phyloP scores from a whole-genome alignment of 2,329 filamentous ascomycete genomes.

The Spiromastix sp. region DNA sequence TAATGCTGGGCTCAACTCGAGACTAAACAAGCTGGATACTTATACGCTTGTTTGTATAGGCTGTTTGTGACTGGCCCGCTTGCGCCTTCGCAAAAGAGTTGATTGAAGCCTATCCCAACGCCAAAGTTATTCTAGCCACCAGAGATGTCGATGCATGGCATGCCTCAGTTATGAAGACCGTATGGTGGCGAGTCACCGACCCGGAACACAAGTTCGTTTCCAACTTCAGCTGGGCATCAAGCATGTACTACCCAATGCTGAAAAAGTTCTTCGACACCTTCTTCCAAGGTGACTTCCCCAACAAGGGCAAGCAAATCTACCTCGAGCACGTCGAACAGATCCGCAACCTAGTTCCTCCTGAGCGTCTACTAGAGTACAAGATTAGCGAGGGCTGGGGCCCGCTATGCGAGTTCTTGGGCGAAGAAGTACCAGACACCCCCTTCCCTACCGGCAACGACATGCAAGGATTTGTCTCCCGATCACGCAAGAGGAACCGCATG shows the following conservation, averaged over 20 bases:
- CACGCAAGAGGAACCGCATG: slow-evolving; percentile 42
- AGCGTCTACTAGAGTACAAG: slow-evolving; percentile 44
- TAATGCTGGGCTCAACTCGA: slow-evolving; percentile 40
- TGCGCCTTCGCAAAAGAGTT: slow-evolving; percentile 59
- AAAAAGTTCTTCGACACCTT: neutral
- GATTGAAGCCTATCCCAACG: slow-evolving; percentile 61
- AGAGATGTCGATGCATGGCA: slow-evolving; percentile 58
- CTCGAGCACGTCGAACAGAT: slow-evolving; percentile 45
- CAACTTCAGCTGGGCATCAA: slow-evolving; percentile 52
- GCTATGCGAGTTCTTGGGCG: slow-evolving; percentile 45
- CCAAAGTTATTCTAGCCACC: slow-evolving; percentile 59
- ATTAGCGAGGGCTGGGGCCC: slow-evolving; percentile 46
- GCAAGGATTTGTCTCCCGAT: slow-evolving; percentile 45
- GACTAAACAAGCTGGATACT: neutral
- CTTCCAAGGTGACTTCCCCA: slow-evolving; percentile 57
- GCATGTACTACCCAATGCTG: slow-evolving; percentile 51
- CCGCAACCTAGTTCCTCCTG: slow-evolving; percentile 36
- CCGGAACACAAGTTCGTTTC: slow-evolving; percentile 47
- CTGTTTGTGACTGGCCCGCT: slow-evolving; percentile 60
- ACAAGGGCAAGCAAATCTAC: slow-evolving; percentile 54
- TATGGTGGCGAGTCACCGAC: slow-evolving; percentile 57
- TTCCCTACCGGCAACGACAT: slow-evolving; percentile 43
- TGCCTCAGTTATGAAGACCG: slow-evolving; percentile 45
- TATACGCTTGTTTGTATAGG: slow-evolving; percentile 17
- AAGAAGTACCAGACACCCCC: slow-evolving; percentile 39